phyloP scores from a whole-genome alignment of 768 basidiomycete genomes.

The Tylopilus intermedius region DNA sequence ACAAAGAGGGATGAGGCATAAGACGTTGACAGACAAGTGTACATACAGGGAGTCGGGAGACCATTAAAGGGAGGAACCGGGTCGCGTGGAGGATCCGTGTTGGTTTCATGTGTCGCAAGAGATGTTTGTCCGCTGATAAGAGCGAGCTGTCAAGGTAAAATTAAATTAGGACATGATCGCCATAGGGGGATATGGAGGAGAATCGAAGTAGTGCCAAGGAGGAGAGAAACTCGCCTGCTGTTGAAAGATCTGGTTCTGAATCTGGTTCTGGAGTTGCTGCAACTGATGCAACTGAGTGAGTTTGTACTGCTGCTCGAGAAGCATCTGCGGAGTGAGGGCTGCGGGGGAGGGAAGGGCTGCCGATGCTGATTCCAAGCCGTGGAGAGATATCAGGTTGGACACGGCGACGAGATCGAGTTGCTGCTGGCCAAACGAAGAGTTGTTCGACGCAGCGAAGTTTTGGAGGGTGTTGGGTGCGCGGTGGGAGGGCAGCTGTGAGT shows the following conservation, averaged over 20 bases:
- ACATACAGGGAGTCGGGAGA: conserved; percentile 65
- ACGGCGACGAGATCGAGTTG: conserved; percentile 45
- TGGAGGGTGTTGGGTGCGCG: conserved; percentile 8
- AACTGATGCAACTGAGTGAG: conserved; percentile 72
- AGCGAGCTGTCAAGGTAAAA: conserved; percentile 47
- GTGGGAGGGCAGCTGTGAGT: conserved; percentile 3
- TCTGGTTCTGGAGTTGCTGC: conserved; percentile 76
- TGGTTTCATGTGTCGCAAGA: conserved; percentile 34
- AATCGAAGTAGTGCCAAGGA: conserved; percentile 2
- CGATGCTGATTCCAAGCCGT: conserved; percentile 33
- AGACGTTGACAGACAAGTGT: conserved; percentile 9
- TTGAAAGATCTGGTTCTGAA: conserved; percentile 84
- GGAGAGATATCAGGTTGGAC: conserved; percentile 49
- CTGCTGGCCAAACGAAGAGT: conserved; percentile 17
- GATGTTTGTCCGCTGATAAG: conserved; percentile 50
- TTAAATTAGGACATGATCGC: conserved; percentile 10
- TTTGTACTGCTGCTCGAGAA: conserved; percentile 75
- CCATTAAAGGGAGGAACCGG: conserved; percentile 40
- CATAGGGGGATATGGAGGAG: not conserved
- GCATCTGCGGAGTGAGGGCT: conserved; percentile 40
- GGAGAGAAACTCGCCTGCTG: conserved; percentile 61
- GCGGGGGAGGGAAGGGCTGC: conserved; percentile 17
- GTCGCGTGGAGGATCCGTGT: conserved; percentile 33
- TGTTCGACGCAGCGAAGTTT: conserved; percentile 9
- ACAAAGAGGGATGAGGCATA: conserved; percentile 12